Evolutionary conservation across 2,329 filamentous ascomycete species (phyloP).

Genomic region (Fusarium robinianum): DNA sequence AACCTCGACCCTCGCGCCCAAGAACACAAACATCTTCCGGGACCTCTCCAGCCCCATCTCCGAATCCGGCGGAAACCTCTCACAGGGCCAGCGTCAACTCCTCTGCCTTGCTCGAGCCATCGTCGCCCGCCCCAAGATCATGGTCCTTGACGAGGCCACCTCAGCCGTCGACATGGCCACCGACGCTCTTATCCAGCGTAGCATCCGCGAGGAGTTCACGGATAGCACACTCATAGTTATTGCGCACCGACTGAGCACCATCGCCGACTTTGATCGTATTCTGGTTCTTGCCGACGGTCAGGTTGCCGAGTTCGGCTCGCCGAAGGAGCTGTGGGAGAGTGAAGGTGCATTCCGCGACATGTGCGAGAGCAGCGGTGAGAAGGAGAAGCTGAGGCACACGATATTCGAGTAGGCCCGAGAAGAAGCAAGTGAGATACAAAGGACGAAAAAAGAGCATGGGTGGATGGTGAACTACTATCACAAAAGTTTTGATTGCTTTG

Average conservation of each 20-base stretch:
- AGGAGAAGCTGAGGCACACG: conserved; percentile 54
- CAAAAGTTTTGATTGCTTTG: not conserved
- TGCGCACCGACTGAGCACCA: conserved; percentile 75
- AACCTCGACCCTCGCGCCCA: conserved; percentile 40
- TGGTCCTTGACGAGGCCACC: conserved; percentile 81
- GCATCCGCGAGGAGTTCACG: conserved; percentile 72
- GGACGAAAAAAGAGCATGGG: too few relatives aligned
- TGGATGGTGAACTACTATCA: too few relatives aligned
- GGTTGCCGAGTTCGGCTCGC: conserved; percentile 70
- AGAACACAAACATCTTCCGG: conserved; percentile 69
- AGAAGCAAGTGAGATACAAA: not conserved
- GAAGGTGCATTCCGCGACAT: conserved; percentile 64
- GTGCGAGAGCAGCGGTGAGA: conserved; percentile 65
- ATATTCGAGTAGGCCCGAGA: conserved; percentile 42
- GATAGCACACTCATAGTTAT: conserved; percentile 73
- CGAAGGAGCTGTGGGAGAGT: conserved; percentile 63
- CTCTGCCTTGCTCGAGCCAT: conserved; percentile 76
- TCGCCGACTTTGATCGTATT: conserved; percentile 76
- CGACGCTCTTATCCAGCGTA: conserved; percentile 73
- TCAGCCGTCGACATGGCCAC: conserved; percentile 79
- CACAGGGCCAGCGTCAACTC: conserved; percentile 76
- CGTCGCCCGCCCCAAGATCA: conserved; percentile 72
- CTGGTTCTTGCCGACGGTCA: conserved; percentile 70
- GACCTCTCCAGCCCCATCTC: conserved; percentile 66
- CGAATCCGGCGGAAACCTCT: conserved; percentile 74